phyloP scores from a whole-genome alignment of 202 grass and related monocot species.

The Saccharum hybrid region DNA sequence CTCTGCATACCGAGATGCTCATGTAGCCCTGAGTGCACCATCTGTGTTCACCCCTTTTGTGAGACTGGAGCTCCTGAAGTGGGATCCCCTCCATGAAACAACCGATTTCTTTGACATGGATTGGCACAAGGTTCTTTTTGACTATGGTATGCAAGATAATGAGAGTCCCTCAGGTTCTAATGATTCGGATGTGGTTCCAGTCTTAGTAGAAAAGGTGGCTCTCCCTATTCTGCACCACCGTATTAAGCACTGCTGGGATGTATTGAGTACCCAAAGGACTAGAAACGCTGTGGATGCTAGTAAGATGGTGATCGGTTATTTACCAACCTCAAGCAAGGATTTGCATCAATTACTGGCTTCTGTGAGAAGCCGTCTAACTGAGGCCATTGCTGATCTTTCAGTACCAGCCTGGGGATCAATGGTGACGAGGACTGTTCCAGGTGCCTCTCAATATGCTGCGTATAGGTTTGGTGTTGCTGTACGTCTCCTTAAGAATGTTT shows the following conservation, averaged over 20 bases:
- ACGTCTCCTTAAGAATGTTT: slow-evolving; percentile 85
- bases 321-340: slow-evolving; percentile 64
- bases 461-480: slow-evolving; percentile 81
- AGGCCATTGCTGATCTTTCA: slow-evolving; percentile 62
- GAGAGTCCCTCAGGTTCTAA: slow-evolving; percentile 36
- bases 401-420: slow-evolving; percentile 82
- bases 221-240: slow-evolving; percentile 95
- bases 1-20: slow-evolving; percentile 76
- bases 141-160: slow-evolving; percentile 57
- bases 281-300: slow-evolving; percentile 64
- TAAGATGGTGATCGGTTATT: slow-evolving; percentile 68
- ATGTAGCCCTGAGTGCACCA: slow-evolving; percentile 72
- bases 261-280: slow-evolving; percentile 74
- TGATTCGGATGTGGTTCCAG: slow-evolving; percentile 70
- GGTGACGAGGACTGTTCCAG: slow-evolving; percentile 75
- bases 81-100: slow-evolving; percentile 81
- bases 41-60: slow-evolving; percentile 82
- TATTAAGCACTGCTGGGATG: slow-evolving; percentile 87
- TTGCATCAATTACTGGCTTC: slow-evolving; percentile 69
- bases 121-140: slow-evolving; percentile 75
- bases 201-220: slow-evolving; percentile 86
- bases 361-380: slow-evolving; percentile 61
- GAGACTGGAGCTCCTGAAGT: slow-evolving; percentile 88
- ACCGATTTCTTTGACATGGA: slow-evolving; percentile 77
- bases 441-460: slow-evolving; percentile 69